Base-by-base conservation (phyloP, 306 rosid species). In the Notholithocarpus densiflorus region DNA sequence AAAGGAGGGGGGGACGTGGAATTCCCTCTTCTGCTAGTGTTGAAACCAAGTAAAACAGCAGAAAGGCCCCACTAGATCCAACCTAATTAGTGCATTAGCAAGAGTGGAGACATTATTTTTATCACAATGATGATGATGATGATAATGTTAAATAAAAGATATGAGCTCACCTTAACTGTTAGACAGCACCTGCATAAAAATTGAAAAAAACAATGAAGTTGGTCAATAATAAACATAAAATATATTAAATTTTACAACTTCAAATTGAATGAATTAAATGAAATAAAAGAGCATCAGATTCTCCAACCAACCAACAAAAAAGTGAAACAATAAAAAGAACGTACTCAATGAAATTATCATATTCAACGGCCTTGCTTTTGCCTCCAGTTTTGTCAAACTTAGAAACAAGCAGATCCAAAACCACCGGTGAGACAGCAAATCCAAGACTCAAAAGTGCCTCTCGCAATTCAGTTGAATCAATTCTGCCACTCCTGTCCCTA, bases 301-400 rank as follows among this genome's bases (percentile, higher is more conserved):
- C 26, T 60, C 23, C 73, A 78, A 31, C 3, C 24, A 70, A 12
- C 31, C 54, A 68, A 31, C 56, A 71, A 45, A 75, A 17, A 78
- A 20, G 19, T 40, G 62, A 71, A 72, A 14, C 34, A 43, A 57
- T 1, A 68, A 24, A 19, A 3, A 72, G 65, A 55, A 57, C 87
- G 5, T 87, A 95, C 99, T 95, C 99, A 3, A 95, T 95, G 90
- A 93, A 95, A 68, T 93, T 95, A 79, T 95, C 98, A 81, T 95
- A 95, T 93, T 93, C 98, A 43, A 95, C 64, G 76, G 98, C 97
- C 88, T 20, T 88, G 85, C 27, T 78, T 77, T 79, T 82, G 77
- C 99, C 99, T 66, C 98, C 99, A 68, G 93, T 85, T 83, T 91
- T 95, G 83, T 95, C 99, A 59, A 91, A 95, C 90, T 95, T 95